Conservation (phyloP, 371 early-diverging fungal genomes). For the Racocetra persica region DNA sequence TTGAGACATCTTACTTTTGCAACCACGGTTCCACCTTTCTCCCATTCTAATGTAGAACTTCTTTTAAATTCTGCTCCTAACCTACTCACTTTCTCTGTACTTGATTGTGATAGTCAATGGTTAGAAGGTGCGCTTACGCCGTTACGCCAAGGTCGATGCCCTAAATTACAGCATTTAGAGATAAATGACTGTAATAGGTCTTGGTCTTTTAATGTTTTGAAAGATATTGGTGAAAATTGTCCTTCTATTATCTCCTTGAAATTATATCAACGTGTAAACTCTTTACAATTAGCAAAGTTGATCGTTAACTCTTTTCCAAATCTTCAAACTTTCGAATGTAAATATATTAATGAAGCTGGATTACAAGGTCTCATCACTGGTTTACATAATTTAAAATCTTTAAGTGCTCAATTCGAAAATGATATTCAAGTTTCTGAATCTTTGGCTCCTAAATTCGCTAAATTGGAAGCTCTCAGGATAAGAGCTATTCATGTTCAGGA, state of each 20-base stretch:
- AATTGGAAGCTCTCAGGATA: conserved; percentile 13
- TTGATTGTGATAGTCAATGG: conserved; percentile 29
- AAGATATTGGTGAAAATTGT: conserved; percentile 14
- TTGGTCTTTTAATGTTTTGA: conserved; percentile 12
- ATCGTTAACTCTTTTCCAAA: conserved; percentile 18
- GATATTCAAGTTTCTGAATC: conserved; percentile 4
- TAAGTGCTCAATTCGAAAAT: conserved; percentile 20
- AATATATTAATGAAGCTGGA: conserved; percentile 16
- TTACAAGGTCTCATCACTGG: conserved; percentile 24
- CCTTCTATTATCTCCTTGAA: not conserved
- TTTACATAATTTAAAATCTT: not conserved
- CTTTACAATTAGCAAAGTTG: not conserved
- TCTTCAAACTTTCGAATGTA: conserved; percentile 27
- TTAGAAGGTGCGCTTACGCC: conserved; percentile 12
- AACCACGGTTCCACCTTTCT: not conserved
- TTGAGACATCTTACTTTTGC: conserved; percentile 8
- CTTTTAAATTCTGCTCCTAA: conserved; percentile 7
- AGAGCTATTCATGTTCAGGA: conserved; percentile 15
- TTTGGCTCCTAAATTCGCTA: not conserved
- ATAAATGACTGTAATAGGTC: conserved; percentile 11
- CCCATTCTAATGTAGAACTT: not conserved
- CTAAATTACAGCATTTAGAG: conserved; percentile 21
- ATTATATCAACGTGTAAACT: conserved; percentile 22
- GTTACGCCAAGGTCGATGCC: conserved; percentile 6
- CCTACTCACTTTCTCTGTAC: conserved; percentile 5